Percentiles rank a stretch among this genome's conserved stretches.
Evolutionary conservation across 2,329 filamentous ascomycete genomes (phyloP).

Genomic region (Penicillium sp.): DNA sequence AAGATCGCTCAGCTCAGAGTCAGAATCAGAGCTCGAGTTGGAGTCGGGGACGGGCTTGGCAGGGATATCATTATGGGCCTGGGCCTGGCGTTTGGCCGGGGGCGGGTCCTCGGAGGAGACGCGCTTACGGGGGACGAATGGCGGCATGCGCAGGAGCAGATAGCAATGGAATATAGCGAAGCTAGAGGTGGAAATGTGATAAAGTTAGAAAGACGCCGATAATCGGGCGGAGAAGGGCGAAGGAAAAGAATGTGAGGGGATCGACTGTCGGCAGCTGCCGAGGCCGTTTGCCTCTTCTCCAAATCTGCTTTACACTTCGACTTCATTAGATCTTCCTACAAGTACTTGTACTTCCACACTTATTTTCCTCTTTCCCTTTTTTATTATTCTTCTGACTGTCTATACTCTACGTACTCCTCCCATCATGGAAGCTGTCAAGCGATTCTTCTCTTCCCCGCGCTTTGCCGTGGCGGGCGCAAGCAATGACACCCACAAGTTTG

Average conservation of each 20-base stretch:
- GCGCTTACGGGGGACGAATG: slow-evolving; percentile 48
- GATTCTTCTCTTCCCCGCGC: slow-evolving; percentile 75
- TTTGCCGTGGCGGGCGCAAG: slow-evolving; percentile 92
- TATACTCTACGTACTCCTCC: background rate
- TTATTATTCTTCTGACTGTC: background rate
- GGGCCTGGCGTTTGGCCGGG: slow-evolving; percentile 35
- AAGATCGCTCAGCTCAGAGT: slow-evolving; percentile 40
- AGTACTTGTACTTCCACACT: background rate
- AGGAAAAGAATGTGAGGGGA: slow-evolving; percentile 11
- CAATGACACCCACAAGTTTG: slow-evolving; percentile 80
- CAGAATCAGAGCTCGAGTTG: slow-evolving; percentile 29
- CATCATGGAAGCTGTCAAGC: slow-evolving; percentile 58
- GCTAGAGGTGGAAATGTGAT: background rate
- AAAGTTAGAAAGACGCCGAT: background rate
- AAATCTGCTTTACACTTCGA: slow-evolving; percentile 13
- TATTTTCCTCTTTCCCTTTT: background rate
- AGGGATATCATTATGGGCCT: slow-evolving; percentile 19
- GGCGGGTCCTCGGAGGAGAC: slow-evolving; percentile 36
- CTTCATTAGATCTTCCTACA: background rate
- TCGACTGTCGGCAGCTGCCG: slow-evolving; percentile 18
- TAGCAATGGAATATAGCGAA: background rate
- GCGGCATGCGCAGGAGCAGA: slow-evolving; percentile 40
- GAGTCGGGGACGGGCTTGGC: slow-evolving; percentile 26
- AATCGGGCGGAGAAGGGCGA: slow-evolving; percentile 4
- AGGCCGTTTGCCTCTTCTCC: slow-evolving; percentile 16